phyloP scores from a whole-genome alignment of 805 yeast genomes.

The Saccharomycopsis sp. region DNA sequence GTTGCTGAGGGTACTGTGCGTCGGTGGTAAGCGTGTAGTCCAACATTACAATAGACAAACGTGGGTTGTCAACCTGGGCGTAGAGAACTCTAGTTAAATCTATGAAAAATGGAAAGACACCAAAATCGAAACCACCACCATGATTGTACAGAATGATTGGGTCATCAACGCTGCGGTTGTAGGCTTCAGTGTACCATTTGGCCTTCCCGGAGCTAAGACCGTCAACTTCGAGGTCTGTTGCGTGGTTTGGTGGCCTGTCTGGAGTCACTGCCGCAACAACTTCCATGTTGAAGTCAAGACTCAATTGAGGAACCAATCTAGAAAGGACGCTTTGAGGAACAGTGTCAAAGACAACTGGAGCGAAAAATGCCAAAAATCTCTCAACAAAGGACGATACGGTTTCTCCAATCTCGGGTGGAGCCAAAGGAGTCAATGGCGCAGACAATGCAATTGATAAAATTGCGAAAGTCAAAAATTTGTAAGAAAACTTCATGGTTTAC shows the following conservation, averaged over 20 bases:
- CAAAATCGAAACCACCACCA: slow-evolving; percentile 6
- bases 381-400: background rate
- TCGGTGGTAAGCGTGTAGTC: slow-evolving; percentile 26
- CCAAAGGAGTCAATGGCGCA: background rate
- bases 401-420: background rate
- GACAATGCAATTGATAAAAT: background rate
- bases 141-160: slow-evolving; percentile 7
- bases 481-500: background rate
- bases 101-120: background rate
- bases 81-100: background rate
- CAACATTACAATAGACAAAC: slow-evolving; percentile 23
- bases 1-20: slow-evolving; percentile 24
- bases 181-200: slow-evolving; percentile 4
- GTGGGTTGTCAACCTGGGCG: background rate
- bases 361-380: background rate
- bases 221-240: background rate
- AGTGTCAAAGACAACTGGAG: background rate
- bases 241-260: background rate
- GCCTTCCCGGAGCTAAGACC: background rate
- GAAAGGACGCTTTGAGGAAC: background rate
- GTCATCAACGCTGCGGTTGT: slow-evolving; percentile 2
- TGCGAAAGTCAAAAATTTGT: background rate
- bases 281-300: background rate
- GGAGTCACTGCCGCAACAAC: background rate
- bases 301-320: background rate